Evolutionary conservation across 495 filamentous ascomycete genomes (phyloP).

Genomic region (Aspergillus affinis): DNA sequence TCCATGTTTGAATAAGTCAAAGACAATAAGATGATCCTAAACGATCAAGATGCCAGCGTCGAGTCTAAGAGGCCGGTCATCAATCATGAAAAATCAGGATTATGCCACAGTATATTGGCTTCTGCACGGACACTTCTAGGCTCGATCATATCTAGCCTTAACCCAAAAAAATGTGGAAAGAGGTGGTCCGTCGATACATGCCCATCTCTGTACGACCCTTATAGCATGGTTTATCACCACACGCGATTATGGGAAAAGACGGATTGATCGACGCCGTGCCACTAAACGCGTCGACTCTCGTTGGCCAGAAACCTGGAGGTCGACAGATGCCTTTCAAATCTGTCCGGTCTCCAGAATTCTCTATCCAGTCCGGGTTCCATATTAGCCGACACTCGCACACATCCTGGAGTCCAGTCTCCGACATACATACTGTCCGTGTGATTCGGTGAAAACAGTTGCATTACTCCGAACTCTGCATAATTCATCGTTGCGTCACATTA

Average conservation of each 20-base stretch:
- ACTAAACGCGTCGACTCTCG: neutral
- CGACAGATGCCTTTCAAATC: neutral
- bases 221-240: neutral
- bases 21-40: neutral
- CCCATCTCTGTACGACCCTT: neutral
- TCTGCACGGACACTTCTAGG: neutral
- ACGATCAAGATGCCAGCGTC: neutral
- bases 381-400: too few species aligned
- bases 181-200: neutral
- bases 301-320: neutral
- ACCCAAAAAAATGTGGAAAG: neutral
- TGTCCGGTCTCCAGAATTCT: neutral
- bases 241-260: neutral
- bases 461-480: neutral
- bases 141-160: neutral
- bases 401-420: too few species aligned
- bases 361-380: too few species aligned
- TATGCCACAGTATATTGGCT: neutral
- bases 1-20: neutral
- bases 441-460: neutral
- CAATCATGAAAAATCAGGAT: neutral
- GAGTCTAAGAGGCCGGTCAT: neutral
- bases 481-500: neutral
- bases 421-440: neutral
- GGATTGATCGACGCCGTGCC: neutral